Conservation (phyloP, 2,329 filamentous ascomycete species). For the Ambrosiella cleistominuta region DNA sequence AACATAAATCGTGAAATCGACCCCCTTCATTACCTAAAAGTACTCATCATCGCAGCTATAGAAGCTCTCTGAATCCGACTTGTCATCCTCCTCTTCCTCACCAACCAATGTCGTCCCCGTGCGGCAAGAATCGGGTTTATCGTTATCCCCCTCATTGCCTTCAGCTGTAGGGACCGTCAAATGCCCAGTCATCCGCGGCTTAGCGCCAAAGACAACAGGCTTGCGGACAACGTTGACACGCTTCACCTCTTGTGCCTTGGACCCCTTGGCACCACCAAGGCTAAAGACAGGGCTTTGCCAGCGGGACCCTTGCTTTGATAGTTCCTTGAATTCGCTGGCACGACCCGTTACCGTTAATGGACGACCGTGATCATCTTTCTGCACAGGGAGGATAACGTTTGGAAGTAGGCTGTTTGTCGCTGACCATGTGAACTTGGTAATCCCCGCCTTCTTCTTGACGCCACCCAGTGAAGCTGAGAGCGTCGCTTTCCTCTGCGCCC, state of each 20-base stretch:
- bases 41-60: slow-evolving; percentile 10
- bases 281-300: slow-evolving; percentile 94
- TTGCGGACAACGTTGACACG: not conserved
- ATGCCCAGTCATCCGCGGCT: not conserved
- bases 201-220: not conserved
- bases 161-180: not conserved
- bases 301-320: slow-evolving; percentile 71
- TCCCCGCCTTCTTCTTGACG: slow-evolving; percentile 21
- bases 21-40: not conserved
- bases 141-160: not conserved
- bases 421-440: slow-evolving; percentile 65
- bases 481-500: not conserved
- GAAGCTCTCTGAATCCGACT: slow-evolving; percentile 9
- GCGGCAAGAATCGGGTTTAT: not conserved
- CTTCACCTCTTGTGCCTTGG: not conserved
- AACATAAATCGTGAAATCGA: not conserved
- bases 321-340: slow-evolving; percentile 81
- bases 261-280: slow-evolving; percentile 39
- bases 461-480: slow-evolving; percentile 29
- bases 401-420: slow-evolving; percentile 82
- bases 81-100: not conserved
- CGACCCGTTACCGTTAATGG: slow-evolving; percentile 53
- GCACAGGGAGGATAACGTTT: slow-evolving; percentile 54
- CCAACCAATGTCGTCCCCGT: slow-evolving; percentile 2
- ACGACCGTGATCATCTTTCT: slow-evolving; percentile 24